phyloP scores from a whole-genome alignment of 805 yeast species.

The Tetrapisispora taiwanensis region DNA sequence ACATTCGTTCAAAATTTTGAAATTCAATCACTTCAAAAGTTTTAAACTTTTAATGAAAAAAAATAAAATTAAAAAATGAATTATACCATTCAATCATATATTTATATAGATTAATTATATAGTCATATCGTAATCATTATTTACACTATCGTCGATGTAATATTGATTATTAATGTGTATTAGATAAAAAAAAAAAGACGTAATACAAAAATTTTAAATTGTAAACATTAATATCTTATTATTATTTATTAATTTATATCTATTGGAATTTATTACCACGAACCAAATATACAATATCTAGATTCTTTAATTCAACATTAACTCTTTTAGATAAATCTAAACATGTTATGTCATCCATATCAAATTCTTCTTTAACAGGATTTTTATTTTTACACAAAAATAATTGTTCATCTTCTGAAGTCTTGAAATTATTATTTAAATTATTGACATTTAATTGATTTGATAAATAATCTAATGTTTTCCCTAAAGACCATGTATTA shows the following conservation, averaged over 20 bases:
- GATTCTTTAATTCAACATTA: conserved; percentile 10
- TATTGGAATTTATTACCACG: conserved; percentile 12
- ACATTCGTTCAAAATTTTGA: neutral
- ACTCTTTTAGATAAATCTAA: conserved; percentile 15
- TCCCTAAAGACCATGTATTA: conserved; percentile 28
- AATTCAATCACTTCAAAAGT: neutral
- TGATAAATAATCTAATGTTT: conserved; percentile 25
- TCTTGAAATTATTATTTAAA: conserved; percentile 10
- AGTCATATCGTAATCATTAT: neutral
- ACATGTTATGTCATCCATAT: neutral
- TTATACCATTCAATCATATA: neutral
- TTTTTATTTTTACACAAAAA: conserved; percentile 14
- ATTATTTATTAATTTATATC: neutral
- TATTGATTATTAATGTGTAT: neutral
- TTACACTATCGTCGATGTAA: too few species aligned
- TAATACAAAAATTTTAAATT: too few species aligned
- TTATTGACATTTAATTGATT: conserved; percentile 18
- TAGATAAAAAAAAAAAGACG: neutral
- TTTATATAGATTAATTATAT: neutral
- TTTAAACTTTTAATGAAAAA: neutral
- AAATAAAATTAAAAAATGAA: neutral
- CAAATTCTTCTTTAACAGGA: neutral
- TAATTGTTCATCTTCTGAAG: conserved; percentile 16
- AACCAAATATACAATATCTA: conserved; percentile 21
- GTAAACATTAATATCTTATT: too few species aligned